Evolutionary conservation across 192 early-diverging fungal species (phyloP).

Genomic region (Entomortierella chlamydospora): DNA sequence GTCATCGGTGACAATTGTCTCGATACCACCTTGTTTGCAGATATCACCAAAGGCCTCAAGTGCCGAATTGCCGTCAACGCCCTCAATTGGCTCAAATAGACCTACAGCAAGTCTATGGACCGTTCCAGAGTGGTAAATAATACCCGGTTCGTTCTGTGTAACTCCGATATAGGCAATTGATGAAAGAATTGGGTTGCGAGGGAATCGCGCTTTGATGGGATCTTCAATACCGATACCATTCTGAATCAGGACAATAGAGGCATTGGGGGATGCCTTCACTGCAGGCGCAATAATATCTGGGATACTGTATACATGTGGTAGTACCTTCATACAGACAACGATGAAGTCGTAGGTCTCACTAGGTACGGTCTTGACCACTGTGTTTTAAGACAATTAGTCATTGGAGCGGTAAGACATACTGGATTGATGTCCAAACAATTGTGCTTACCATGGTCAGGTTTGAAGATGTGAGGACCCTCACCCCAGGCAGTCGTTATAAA

Average conservation of each 20-base stretch:
- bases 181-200: slow-evolving; percentile 69
- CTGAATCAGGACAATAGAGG: slow-evolving; percentile 75
- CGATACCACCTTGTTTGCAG: slow-evolving; percentile 57
- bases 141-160: slow-evolving; percentile 64
- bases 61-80: slow-evolving; percentile 39
- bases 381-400: background rate
- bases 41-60: slow-evolving; percentile 52
- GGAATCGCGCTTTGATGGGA: slow-evolving; percentile 66
- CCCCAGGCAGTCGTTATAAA: slow-evolving; percentile 70
- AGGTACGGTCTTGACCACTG: slow-evolving; percentile 55
- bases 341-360: slow-evolving; percentile 68
- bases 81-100: slow-evolving; percentile 24
- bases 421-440: background rate
- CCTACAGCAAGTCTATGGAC: slow-evolving; percentile 57
- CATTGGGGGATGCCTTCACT: slow-evolving; percentile 59
- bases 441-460: slow-evolving; percentile 60
- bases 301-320: slow-evolving; percentile 70
- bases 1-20: slow-evolving; percentile 57
- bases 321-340: slow-evolving; percentile 74
- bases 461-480: slow-evolving; percentile 60
- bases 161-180: slow-evolving; percentile 73
- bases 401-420: too few relatives aligned
- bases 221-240: slow-evolving; percentile 80
- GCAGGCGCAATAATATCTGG: slow-evolving; percentile 66
- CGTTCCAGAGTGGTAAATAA: slow-evolving; percentile 62